Conservation (phyloP, 805 yeast species). For the Spathaspora girioi region DNA sequence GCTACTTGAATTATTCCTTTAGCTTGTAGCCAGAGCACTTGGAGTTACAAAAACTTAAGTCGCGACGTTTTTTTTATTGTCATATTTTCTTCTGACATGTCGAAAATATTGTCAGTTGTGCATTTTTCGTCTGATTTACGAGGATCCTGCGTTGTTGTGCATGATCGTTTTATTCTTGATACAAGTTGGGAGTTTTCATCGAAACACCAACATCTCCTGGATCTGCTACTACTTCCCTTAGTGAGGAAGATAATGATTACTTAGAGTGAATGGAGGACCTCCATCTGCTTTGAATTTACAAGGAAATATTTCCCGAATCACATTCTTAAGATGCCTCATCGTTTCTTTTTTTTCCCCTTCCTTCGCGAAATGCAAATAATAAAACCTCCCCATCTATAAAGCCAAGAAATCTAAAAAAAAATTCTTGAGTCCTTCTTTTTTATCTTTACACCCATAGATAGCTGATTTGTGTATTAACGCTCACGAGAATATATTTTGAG, state of each 20-base stretch:
- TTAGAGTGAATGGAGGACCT: no score
- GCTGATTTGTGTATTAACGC: background rate
- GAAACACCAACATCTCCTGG: no score
- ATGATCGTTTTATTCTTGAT: background rate
- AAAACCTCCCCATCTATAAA: background rate
- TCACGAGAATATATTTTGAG: background rate
- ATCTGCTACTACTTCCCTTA: no score
- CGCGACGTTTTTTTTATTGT: background rate
- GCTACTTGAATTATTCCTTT: background rate
- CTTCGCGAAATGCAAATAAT: background rate
- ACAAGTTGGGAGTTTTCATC: no score
- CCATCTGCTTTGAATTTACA: no score
- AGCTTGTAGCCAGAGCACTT: background rate
- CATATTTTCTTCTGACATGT: background rate
- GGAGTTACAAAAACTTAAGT: no score
- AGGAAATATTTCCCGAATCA: no score
- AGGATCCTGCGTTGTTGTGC: background rate
- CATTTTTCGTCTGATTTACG: background rate
- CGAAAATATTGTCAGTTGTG: background rate
- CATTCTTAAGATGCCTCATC: background rate
- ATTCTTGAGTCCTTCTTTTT: background rate
- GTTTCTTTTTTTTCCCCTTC: background rate
- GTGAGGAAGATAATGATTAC: no score
- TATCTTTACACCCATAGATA: background rate
- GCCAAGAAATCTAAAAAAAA: background rate